A percentile compares a stretch with the other conserved stretches of the same genome.
Evolutionary conservation across 1,139 yeast species (phyloP).

Genomic region (Suhomyces maxii): DNA sequence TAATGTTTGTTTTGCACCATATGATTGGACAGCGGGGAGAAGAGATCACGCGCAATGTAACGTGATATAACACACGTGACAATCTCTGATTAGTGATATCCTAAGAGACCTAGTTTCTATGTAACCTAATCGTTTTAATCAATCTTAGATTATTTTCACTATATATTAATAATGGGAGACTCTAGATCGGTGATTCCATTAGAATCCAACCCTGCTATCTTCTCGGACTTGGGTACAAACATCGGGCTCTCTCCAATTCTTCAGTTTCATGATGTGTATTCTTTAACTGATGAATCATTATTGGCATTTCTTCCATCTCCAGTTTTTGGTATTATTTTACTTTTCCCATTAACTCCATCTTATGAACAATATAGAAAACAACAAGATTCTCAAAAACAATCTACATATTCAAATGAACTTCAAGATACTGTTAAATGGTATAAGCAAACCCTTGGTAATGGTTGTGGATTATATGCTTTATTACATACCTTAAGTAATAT

Average conservation of each 20-base stretch:
- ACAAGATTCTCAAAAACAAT: constrained; percentile 27
- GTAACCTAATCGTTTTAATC: neutral
- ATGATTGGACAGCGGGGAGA: neutral
- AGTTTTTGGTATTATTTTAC: constrained; percentile 65
- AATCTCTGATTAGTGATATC: neutral
- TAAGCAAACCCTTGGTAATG: constrained; percentile 81
- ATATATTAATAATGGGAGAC: constrained; percentile 6
- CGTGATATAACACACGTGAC: neutral
- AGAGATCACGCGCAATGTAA: neutral
- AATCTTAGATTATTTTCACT: neutral
- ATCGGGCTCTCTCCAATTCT: constrained; percentile 66
- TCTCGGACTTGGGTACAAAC: constrained; percentile 65
- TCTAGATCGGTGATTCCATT: constrained; percentile 64
- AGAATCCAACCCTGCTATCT: constrained; percentile 87
- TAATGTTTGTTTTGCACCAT: neutral
- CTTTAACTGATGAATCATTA: constrained; percentile 77
- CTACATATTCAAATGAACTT: constrained; percentile 17
- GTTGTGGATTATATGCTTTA: constrained; percentile 91
- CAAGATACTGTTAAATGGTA: constrained; percentile 56
- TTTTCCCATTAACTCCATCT: constrained; percentile 72
- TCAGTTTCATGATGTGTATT: constrained; percentile 77
- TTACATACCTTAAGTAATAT: constrained; percentile 74
- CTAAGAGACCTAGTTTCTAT: neutral
- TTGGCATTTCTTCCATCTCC: constrained; percentile 83
- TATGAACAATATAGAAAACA: constrained; percentile 54